Evolutionary conservation across 1,139 yeast genomes (phyloP).

Genomic region (Geotrichum carabidarum): DNA sequence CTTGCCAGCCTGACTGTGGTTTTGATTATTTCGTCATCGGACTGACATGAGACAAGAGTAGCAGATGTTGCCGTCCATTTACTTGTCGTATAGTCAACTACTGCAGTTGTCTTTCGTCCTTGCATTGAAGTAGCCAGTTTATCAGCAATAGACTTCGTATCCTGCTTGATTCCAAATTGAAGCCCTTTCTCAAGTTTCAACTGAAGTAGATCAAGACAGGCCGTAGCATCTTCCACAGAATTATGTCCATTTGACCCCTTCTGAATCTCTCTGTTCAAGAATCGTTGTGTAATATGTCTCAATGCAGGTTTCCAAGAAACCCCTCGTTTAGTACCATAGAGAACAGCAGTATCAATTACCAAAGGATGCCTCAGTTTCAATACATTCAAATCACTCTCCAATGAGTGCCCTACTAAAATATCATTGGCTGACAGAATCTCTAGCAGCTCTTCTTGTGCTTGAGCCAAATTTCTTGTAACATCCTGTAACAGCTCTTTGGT

Average conservation of each 20-base stretch:
- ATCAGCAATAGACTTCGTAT: constrained; percentile 23
- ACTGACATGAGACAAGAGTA: constrained; percentile 42
- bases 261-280: constrained; percentile 60
- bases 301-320: constrained; percentile 75
- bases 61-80: constrained; percentile 37
- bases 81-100: constrained; percentile 38
- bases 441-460: constrained; percentile 58
- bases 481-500: constrained; percentile 59
- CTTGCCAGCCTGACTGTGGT: constrained; percentile 35
- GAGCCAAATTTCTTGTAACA: constrained; percentile 60
- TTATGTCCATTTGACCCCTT: constrained; percentile 66
- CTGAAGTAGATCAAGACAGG: constrained; percentile 74
- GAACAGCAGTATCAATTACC: constrained; percentile 78
- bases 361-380: constrained; percentile 67
- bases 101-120: constrained; percentile 28
- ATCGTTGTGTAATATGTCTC: constrained; percentile 56
- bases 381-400: constrained; percentile 85
- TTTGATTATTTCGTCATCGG: constrained; percentile 56
- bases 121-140: constrained; percentile 19
- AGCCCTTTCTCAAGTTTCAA: constrained; percentile 62
- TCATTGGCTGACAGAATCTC: constrained; percentile 57
- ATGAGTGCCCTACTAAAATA: constrained; percentile 83
- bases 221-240: constrained; percentile 75
- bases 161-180: constrained; percentile 49
- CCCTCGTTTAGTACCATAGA: constrained; percentile 59